Percentiles rank a stretch among this genome's conserved stretches.
Conservation (phyloP, 805 yeast genomes). For the Saccharomycopsis selenospora region DNA sequence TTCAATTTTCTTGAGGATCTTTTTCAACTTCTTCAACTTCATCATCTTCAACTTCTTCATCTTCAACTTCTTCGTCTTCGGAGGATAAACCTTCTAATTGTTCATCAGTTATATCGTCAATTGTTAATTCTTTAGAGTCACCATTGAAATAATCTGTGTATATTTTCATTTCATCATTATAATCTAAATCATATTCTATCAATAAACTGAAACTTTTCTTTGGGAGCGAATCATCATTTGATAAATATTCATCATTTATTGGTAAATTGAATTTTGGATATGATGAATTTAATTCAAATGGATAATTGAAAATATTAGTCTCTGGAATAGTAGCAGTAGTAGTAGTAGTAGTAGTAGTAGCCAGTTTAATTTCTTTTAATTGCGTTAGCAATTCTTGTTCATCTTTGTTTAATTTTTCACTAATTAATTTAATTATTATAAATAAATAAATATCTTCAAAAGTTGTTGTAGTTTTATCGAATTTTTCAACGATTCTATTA, state of each 20-base stretch:
- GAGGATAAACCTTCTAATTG: background rate
- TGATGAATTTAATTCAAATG: constrained; percentile 52
- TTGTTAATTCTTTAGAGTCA: background rate
- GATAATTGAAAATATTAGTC: background rate
- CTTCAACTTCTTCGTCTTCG: background rate
- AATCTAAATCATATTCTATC: constrained; percentile 36
- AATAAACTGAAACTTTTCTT: constrained; percentile 69
- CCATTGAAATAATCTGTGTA: constrained; percentile 27
- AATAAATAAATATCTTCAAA: constrained; percentile 43
- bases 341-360: no score
- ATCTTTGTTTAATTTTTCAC: background rate
- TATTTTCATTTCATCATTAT: constrained; percentile 28
- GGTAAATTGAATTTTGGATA: constrained; percentile 52
- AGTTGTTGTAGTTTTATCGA: constrained; percentile 32
- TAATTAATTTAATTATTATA: constrained; percentile 26
- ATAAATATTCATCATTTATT: constrained; percentile 24
- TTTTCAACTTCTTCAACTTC: constrained; percentile 37
- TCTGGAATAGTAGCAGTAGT: no score
- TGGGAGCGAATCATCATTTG: constrained; percentile 40
- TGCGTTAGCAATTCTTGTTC: background rate
- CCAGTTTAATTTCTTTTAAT: background rate
- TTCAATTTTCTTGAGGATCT: no score
- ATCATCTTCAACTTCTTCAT: background rate
- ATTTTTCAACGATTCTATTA: constrained; percentile 38
- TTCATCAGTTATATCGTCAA: constrained; percentile 11